Evolutionary conservation across 768 basidiomycete genomes (phyloP), one percentile per base, ranked within the genome.

Genomic region (Mycena alexandri): DNA sequence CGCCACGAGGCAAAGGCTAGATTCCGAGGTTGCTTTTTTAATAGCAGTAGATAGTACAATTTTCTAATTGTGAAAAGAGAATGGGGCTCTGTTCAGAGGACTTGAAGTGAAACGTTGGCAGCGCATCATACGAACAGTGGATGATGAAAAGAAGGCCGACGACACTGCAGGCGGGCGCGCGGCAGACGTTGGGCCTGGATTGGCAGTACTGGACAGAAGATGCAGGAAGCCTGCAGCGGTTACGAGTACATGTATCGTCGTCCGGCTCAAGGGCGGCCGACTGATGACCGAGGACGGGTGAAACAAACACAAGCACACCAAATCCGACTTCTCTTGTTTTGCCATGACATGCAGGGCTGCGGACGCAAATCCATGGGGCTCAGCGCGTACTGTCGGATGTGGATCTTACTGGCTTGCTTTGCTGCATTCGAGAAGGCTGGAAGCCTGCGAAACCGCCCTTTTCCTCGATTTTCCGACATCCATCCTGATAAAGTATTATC

Each of bases 171-270:
- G n/a, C n/a, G n/a, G n/a, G 43, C 44, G 34, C 22, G 14, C 22
- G 8, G 24, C 48, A 13, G 61, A 55, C 44, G 44, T 55, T 11
- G 53, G 62, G 44, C 62, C 62, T 63, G 62, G 62, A 55, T 56
- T 56, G 62, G 62, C 53, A 63, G 61, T 22, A 3, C 38, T 21
- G 33, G 50, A 52, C 52, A 51, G 43, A 14, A 14, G 48, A 42
- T 55, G 21, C 34, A 17, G 54, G 7, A 55, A 22, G 22, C 38
- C 14, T 38, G 54, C 36, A 13, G 36, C 52, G 52, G 38, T 55
- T 55, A 55, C 51, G 51, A 36, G 51, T 36, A 52, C 33, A n/a
- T 52, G 51, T 36, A 34, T 19, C 14, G 25, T 24, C 11, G 43
- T 16, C 22, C n/a, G n/a, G n/a, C n/a, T n/a, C n/a, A n/a, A n/a